Conservation (phyloP, 257 asterid species). For the Plantago elongata region DNA sequence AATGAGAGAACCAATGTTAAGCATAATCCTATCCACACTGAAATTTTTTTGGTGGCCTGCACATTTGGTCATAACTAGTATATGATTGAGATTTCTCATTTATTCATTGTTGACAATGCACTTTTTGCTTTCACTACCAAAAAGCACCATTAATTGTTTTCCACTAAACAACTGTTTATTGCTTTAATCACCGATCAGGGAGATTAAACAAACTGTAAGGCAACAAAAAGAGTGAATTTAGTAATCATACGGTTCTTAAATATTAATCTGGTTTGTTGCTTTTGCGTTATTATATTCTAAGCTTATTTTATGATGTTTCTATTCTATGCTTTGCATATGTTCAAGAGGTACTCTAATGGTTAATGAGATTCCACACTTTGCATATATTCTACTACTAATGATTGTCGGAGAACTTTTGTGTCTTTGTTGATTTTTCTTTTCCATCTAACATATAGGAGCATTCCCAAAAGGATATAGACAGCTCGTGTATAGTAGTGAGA, state of each 20-base stretch:
- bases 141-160: neutral
- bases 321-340: neutral
- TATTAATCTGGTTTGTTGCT: neutral
- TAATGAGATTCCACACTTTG: too few relatives aligned
- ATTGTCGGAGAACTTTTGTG: too few relatives aligned
- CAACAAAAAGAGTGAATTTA: conserved; percentile 8
- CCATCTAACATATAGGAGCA: too few relatives aligned
- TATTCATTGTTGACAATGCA: neutral
- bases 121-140: conserved; percentile 1
- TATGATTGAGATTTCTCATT: conserved; percentile 10
- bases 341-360: too few relatives aligned
- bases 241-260: neutral
- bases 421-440: too few relatives aligned
- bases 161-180: conserved; percentile 4
- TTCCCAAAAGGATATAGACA: too few relatives aligned
- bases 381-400: too few relatives aligned
- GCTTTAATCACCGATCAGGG: neutral
- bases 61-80: neutral
- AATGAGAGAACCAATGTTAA: neutral
- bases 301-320: neutral
- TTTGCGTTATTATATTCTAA: neutral
- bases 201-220: conserved; percentile 4
- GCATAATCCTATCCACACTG: conserved; percentile 8
- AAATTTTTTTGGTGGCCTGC: conserved; percentile 5
- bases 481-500: too few relatives aligned